Evolutionary conservation across 768 basidiomycete genomes (phyloP).

Genomic region (Tylopilus subfusipes): DNA sequence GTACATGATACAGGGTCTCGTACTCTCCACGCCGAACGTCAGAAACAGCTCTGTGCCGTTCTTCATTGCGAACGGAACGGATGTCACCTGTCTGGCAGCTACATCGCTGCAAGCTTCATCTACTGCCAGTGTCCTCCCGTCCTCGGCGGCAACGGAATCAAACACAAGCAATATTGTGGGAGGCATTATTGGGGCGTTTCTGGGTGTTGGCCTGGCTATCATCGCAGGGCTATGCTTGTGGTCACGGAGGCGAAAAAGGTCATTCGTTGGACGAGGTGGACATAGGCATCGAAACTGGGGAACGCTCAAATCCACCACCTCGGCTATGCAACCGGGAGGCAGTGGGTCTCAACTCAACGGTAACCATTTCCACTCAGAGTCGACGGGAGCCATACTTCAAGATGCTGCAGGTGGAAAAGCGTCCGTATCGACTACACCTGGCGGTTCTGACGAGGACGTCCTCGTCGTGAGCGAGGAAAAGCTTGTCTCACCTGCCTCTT

Average conservation of each 20-base stretch:
- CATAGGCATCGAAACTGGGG: conserved; percentile 23
- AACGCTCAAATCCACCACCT: conserved; percentile 24
- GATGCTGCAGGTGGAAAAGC: conserved; percentile 9
- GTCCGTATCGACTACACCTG: conserved; percentile 17
- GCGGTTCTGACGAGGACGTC: conserved; percentile 22
- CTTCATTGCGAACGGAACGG: conserved; percentile 36
- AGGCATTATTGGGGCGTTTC: conserved; percentile 45
- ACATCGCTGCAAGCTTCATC: conserved; percentile 13
- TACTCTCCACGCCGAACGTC: background rate
- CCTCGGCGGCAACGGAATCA: conserved; percentile 25
- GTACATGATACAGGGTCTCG: conserved; percentile 38
- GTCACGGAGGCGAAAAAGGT: conserved; percentile 19
- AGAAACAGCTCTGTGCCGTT: conserved; percentile 30
- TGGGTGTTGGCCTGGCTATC: conserved; percentile 35
- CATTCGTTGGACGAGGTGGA: conserved; percentile 27
- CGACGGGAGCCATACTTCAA: conserved; percentile 16
- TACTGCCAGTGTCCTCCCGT: conserved; percentile 7
- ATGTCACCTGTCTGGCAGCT: conserved; percentile 32
- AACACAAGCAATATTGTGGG: conserved; percentile 50
- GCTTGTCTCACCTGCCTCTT: conserved; percentile 12
- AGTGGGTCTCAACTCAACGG: background rate
- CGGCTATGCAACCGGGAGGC: conserved; percentile 9
- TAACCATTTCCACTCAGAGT: conserved; percentile 23
- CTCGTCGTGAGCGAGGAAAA: conserved; percentile 23
- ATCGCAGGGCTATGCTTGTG: conserved; percentile 33